These are phyloP conservation scores for Thraustochytrium aureum DNA, from an alignment of 352 stramenopile genomes.

Conservation along the genomic window DNA sequence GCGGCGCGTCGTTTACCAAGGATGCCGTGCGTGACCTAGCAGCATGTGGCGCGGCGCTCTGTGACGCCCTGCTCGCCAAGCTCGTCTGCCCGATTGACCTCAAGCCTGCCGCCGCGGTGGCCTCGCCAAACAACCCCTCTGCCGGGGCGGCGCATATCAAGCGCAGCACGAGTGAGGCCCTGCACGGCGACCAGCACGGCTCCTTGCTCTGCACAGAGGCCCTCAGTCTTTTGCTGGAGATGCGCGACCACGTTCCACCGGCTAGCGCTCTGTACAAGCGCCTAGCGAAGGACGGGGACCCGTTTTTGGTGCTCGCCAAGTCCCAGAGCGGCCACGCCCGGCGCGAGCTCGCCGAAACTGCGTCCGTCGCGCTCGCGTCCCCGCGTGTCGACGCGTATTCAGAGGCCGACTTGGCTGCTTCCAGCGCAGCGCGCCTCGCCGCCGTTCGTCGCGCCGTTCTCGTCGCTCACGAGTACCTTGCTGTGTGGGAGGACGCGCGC, in stretches of 20 bases:
- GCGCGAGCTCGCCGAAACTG: neutral
- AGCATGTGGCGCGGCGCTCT: conserved; percentile 12
- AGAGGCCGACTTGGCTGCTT: neutral
- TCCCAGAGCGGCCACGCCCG: conserved; percentile 20
- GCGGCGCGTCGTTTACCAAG: conserved; percentile 15
- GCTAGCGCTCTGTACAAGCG: neutral
- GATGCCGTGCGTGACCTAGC: conserved; percentile 41
- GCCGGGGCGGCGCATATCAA: neutral
- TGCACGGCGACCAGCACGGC: conserved; percentile 1
- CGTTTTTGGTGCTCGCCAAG: conserved; percentile 38
- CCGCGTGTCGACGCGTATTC: neutral
- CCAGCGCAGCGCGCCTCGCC: neutral
- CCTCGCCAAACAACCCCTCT: no score
- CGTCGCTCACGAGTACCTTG: conserved; percentile 14
- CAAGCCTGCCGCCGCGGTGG: no score
- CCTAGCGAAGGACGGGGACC: conserved; percentile 29
- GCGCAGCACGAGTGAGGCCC: neutral
- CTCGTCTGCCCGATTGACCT: conserved; percentile 2
- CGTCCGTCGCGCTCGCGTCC: neutral
- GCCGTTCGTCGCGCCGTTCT: neutral
- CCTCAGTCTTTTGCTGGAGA: conserved; percentile 39
- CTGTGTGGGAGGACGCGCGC: conserved; percentile 45
- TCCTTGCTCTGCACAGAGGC: conserved; percentile 40
- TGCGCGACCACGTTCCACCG: conserved; percentile 39
- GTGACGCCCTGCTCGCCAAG: neutral